Percentiles rank a stretch among this genome's conserved stretches.
These are phyloP conservation scores for Helicocarpus griseus DNA, from an alignment of 2,329 filamentous ascomycete species.

Conservation along the genomic window DNA sequence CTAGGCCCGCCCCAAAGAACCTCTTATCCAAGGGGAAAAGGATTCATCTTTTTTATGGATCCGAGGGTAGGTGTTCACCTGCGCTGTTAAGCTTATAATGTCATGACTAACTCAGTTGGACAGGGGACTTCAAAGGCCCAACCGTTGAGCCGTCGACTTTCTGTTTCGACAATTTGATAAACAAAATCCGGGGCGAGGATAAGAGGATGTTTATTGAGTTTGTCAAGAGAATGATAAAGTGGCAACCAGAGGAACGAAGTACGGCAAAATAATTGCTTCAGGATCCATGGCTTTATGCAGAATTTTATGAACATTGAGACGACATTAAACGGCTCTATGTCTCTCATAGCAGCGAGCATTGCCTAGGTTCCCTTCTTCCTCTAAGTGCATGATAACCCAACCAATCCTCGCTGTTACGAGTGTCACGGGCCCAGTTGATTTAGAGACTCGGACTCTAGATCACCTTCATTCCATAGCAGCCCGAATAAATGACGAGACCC, in stretches of 20 bases:
- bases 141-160: slow-evolving; percentile 17
- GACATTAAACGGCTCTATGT: no score
- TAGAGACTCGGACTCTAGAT: no score
- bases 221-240: slow-evolving; percentile 22
- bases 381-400: no score
- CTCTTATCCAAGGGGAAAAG: slow-evolving; percentile 4
- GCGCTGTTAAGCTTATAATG: background rate
- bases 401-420: no score
- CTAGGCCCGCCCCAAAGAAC: slow-evolving; percentile 17
- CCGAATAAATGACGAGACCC: no score
- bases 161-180: slow-evolving; percentile 11
- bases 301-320: no score
- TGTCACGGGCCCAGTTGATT: no score
- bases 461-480: no score
- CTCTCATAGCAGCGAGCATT: no score
- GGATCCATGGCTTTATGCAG: slow-evolving; percentile 16
- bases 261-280: slow-evolving; percentile 24
- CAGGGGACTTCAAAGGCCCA: slow-evolving; percentile 15
- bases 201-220: slow-evolving; percentile 23
- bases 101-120: no score
- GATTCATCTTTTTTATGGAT: slow-evolving; percentile 7
- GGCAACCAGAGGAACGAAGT: slow-evolving; percentile 24
- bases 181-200: slow-evolving; percentile 18
- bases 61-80: slow-evolving; percentile 4
- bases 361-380: no score